Base-by-base conservation (phyloP, 2,329 filamentous ascomycete species). In the Cadophora luteo-olivacea region DNA sequence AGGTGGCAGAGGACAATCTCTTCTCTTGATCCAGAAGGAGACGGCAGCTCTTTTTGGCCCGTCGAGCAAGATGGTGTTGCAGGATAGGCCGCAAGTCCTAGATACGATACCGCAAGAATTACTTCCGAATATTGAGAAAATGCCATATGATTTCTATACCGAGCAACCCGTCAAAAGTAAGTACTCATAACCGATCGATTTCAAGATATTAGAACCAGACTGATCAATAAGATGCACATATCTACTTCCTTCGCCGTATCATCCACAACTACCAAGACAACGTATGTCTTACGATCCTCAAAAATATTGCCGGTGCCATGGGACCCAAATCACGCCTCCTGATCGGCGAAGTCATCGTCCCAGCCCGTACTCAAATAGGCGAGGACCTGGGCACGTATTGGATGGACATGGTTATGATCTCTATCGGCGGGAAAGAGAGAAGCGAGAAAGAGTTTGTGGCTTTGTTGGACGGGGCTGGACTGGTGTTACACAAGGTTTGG, bases 341-440 rank as follows among this genome's bases (percentile, higher is more conserved):
- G 8, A 72, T 76, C 3, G 77, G 81, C 51, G 77, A 83, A 73
- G 76, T 76, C 36, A 68, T 82, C 12, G 72, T 81, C 14, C 78
- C 74, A 24, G 74, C 72, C 6, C 49, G 41, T 8, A 64, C 66
- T 4, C 61, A 64, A 24, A 55, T 64, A 64, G 73, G 73, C 12
- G 66, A 70, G 14, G 77, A 77, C 45, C 75, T 76, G 36, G 69
- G 65, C 22, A 78, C 77, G 0, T 82, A 81, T 62, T 81, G 79
- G 4, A 79, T 75, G 68, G 70, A 74, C 70, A 72, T 77, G 58
- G 75, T 77, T 65, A 75, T 79, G 72, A 70, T 77, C 11, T 73
- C 66, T 12, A 71, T 75, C 11, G 72, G 75, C 52, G 76, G 77
- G 32, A 78, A 78, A 45, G 76, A 78, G 67, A 74, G 77, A 55